Evolutionary conservation across 1,284 basidiomycete genomes (phyloP).

Genomic region (Earliella scabrosa): DNA sequence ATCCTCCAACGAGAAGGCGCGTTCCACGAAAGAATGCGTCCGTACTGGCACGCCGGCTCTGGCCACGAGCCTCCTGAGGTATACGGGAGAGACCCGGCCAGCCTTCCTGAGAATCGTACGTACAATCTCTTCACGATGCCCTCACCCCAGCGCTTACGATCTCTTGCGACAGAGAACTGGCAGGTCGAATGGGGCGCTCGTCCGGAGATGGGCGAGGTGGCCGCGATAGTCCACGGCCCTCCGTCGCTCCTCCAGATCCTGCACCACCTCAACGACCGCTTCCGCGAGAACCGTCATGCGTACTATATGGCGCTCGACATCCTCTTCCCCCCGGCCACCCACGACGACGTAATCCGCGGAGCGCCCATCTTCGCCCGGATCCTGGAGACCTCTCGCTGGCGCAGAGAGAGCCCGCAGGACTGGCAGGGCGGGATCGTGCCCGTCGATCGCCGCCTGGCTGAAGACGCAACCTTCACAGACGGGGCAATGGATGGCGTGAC

Average conservation of each 20-base stretch:
- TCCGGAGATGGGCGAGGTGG: not conserved
- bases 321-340: constrained; percentile 4
- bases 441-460: constrained; percentile 10
- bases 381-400: constrained; percentile 14
- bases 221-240: not conserved
- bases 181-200: constrained; percentile 1
- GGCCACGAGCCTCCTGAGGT: not conserved
- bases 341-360: not conserved
- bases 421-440: constrained; percentile 21
- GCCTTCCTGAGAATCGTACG: constrained; percentile 4
- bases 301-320: constrained; percentile 3
- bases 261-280: constrained; percentile 1
- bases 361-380: constrained; percentile 8
- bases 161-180: not conserved
- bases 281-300: not conserved
- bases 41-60: not conserved
- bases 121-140: not conserved
- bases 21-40: not conserved
- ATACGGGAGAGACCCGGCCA: not conserved
- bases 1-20: constrained; percentile 5
- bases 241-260: not conserved
- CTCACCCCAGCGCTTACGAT: not conserved
- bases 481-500: too few relatives aligned
- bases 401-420: constrained; percentile 12
- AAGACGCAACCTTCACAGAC: too few relatives aligned